Evolutionary conservation across 192 early-diverging fungal species (phyloP).

Genomic region (Backusella macrospora): DNA sequence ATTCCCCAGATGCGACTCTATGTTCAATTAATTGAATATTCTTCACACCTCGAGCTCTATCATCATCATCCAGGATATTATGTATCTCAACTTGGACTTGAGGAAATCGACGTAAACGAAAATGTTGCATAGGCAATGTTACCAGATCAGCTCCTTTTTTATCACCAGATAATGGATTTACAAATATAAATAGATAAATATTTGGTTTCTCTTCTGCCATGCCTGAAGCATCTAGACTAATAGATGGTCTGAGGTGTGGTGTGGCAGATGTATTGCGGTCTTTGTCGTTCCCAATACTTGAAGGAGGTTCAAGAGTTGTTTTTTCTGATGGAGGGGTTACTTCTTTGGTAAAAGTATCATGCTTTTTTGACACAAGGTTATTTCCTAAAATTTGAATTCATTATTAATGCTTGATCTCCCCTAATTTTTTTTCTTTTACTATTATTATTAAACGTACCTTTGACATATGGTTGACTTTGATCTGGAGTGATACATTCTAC

Average conservation of each 20-base stretch:
- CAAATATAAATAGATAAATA: slow-evolving; percentile 73
- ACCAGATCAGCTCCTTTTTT: slow-evolving; percentile 65
- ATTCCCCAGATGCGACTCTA: slow-evolving; percentile 19
- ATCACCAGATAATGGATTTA: slow-evolving; percentile 73
- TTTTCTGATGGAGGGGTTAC: not conserved
- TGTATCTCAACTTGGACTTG: slow-evolving; percentile 75
- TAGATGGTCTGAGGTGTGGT: not conserved
- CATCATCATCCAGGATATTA: slow-evolving; percentile 63
- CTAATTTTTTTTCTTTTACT: not conserved
- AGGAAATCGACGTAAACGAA: slow-evolving; percentile 63
- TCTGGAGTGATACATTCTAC: not conserved
- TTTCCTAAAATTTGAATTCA: not conserved
- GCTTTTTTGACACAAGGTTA: not conserved
- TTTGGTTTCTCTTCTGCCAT: slow-evolving; percentile 43
- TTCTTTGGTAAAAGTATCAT: not conserved
- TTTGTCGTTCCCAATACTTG: not conserved
- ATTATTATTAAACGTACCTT: not conserved
- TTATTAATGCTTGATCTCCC: not conserved
- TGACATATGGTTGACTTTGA: not conserved
- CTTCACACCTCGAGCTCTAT: slow-evolving; percentile 55
- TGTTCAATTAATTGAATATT: slow-evolving; percentile 46
- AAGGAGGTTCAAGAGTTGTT: no score
- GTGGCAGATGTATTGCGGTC: not conserved
- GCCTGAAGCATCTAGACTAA: slow-evolving; percentile 24
- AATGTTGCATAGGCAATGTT: slow-evolving; percentile 64